Percentiles rank a stretch among this genome's conserved stretches.
Conservation (phyloP, 345 rosid genomes). For the Angophora floribunda region DNA sequence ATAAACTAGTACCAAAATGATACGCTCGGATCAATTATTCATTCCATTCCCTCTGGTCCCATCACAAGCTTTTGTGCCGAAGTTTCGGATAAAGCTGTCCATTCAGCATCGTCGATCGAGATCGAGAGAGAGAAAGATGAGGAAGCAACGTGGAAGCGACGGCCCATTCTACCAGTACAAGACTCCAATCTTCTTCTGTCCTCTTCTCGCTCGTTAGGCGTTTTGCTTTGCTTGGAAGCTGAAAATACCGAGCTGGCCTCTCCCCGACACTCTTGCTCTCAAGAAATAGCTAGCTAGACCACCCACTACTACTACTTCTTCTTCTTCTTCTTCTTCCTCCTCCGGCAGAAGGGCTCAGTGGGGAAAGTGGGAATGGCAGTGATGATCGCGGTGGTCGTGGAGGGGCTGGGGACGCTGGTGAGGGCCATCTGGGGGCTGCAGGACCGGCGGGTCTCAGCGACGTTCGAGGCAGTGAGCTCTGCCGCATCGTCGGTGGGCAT, state of each 20-base stretch:
- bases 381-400: conserved; percentile 17
- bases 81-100: background rate
- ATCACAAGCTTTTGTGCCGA: background rate
- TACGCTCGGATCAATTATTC: background rate
- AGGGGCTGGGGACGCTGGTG: conserved; percentile 16
- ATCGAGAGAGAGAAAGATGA: background rate
- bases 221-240: background rate
- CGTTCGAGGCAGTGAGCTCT: conserved; percentile 16
- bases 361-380: conserved; percentile 14
- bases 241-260: background rate
- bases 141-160: background rate
- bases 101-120: background rate
- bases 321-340: background rate
- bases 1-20: background rate
- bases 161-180: background rate
- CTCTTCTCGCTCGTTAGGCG: background rate
- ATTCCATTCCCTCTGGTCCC: background rate
- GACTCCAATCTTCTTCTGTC: background rate
- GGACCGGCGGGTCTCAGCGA: conserved; percentile 15
- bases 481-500: conserved; percentile 13
- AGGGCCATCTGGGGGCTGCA: conserved; percentile 21
- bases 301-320: background rate
- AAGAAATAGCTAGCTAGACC: background rate
- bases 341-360: fast-evolving
- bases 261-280: background rate